Conservation (phyloP, 805 yeast genomes). For the Candida berthetii region DNA sequence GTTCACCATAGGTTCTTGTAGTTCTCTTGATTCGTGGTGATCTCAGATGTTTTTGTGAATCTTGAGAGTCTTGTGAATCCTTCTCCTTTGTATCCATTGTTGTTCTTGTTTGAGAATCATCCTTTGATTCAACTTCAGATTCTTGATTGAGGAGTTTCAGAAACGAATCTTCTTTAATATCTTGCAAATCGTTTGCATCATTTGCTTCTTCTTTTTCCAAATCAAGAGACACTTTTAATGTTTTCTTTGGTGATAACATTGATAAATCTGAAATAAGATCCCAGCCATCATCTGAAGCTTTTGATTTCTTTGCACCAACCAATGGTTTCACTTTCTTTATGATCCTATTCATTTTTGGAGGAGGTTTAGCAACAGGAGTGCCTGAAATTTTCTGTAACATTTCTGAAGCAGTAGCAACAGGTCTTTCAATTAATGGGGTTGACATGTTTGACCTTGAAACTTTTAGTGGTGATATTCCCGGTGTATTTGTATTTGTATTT, state of each 20-base stretch:
- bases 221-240: constrained; percentile 4
- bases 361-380: too few relatives aligned
- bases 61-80: not conserved
- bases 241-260: constrained; percentile 1
- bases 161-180: not conserved
- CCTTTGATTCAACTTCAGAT: not conserved
- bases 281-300: constrained; percentile 3
- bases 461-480: not conserved
- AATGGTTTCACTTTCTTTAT: not conserved
- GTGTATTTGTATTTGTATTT: not conserved
- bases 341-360: not conserved
- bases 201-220: not conserved
- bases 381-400: not conserved
- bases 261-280: constrained; percentile 2
- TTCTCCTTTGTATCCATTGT: not conserved
- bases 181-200: not conserved
- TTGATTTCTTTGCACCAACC: not conserved
- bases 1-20: constrained; percentile 21
- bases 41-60: not conserved
- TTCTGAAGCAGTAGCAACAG: not conserved
- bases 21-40: constrained; percentile 8
- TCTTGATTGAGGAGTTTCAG: not conserved
- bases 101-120: not conserved
- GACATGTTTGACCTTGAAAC: not conserved
- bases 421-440: not conserved